A percentile compares a stretch with the other conserved stretches of the same genome.
Conservation (phyloP, 441 rosid genomes). For the Sinapis alba region DNA sequence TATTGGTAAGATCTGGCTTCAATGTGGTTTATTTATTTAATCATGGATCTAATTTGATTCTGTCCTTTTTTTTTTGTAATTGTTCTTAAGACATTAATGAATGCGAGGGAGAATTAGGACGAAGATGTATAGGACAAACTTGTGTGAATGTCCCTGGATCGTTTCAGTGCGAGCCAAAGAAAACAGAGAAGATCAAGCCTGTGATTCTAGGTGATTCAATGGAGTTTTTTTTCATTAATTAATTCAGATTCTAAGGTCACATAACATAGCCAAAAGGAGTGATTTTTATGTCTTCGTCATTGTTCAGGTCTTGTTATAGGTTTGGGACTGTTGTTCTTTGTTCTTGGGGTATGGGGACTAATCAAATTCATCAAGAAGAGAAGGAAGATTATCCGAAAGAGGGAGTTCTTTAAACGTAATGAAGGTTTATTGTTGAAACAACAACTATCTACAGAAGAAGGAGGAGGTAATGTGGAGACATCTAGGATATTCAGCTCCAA, state of each 20-base stretch:
- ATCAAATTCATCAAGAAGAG: conserved; percentile 25
- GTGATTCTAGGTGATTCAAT: conserved; percentile 2
- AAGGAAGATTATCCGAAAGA: conserved; percentile 26
- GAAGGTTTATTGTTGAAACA: conserved; percentile 35
- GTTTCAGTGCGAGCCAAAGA: conserved; percentile 18
- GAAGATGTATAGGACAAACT: too few relatives aligned
- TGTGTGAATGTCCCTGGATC: conserved; percentile 31
- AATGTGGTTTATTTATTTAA: neutral
- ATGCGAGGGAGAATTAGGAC: conserved; percentile 20
- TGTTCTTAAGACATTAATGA: conserved; percentile 24
- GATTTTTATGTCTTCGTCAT: neutral
- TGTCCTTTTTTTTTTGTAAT: neutral
- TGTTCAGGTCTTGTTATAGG: conserved; percentile 28
- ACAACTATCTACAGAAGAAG: conserved; percentile 19
- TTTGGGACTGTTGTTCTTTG: conserved; percentile 25
- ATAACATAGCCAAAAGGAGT: neutral
- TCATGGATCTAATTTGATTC: neutral
- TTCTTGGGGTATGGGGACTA: conserved; percentile 30
- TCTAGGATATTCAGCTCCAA: conserved; percentile 13
- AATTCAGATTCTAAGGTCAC: neutral
- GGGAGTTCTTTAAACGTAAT: conserved; percentile 31
- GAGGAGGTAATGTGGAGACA: conserved; percentile 25
- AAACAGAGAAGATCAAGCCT: conserved; percentile 6
- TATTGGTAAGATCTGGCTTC: conserved; percentile 35
- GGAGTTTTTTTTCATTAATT: neutral